A percentile compares a stretch with the other conserved stretches of the same genome.
phyloP scores from a whole-genome alignment of 768 basidiomycete genomes.

The Coprinellus micaceus region DNA sequence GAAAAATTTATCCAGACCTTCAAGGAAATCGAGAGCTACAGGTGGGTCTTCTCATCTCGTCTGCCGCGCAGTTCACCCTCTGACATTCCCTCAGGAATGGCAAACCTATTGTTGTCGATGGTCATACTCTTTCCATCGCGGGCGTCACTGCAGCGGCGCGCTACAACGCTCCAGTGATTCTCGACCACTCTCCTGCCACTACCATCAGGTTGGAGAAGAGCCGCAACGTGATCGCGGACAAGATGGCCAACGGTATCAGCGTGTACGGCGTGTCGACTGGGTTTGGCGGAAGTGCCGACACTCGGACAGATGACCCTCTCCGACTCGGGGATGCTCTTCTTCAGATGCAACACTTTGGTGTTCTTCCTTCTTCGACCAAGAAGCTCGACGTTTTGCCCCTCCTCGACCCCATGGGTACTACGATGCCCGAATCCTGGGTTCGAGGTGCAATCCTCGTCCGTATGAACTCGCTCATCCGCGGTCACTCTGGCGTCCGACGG shows the following conservation, averaged over 20 bases:
- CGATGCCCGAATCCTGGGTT: constrained; percentile 87
- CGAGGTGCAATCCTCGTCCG: constrained; percentile 84
- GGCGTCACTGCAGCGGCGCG: constrained; percentile 77
- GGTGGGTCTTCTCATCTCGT: constrained; percentile 35
- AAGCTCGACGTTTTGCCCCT: constrained; percentile 58
- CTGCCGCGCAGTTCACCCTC: neutral
- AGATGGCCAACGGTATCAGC: constrained; percentile 63
- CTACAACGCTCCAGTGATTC: constrained; percentile 47
- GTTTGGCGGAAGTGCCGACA: constrained; percentile 87
- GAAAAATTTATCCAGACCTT: constrained; percentile 54
- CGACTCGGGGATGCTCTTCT: constrained; percentile 78
- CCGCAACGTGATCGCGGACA: constrained; percentile 59
- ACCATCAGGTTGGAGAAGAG: constrained; percentile 57
- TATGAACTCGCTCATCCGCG: constrained; percentile 85
- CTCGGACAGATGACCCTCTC: constrained; percentile 70
- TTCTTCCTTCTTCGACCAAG: constrained; percentile 57
- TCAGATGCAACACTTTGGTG: constrained; percentile 77
- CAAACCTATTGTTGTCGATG: constrained; percentile 60
- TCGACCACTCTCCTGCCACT: constrained; percentile 47
- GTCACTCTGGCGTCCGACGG: constrained; percentile 83
- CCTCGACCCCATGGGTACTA: constrained; percentile 60
- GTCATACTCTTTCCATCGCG: constrained; percentile 67
- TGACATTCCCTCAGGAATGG: constrained; percentile 46
- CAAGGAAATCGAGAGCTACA: constrained; percentile 62
- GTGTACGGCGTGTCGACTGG: constrained; percentile 84